Evolutionary conservation across 2,329 filamentous ascomycete species (phyloP), one percentile per base, ranked within the genome.

Genomic region (Diaporthe vaccinii): DNA sequence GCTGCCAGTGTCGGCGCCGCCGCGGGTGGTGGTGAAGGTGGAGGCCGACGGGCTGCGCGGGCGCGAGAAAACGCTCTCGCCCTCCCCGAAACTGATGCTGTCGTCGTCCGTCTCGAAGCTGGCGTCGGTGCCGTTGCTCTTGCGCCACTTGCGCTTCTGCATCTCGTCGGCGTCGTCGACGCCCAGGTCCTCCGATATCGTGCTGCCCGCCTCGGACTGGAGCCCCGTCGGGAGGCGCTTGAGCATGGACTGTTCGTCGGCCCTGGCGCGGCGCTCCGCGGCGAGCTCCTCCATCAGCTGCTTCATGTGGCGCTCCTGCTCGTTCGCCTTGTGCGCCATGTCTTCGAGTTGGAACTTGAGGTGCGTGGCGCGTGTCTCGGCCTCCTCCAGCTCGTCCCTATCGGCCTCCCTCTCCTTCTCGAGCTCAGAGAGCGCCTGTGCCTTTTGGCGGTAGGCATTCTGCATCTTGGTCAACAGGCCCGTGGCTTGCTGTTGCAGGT

Each of bases 341-440:
- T 87, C 88, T 77, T 92, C 89, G 0, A 93, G 85, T 80, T 93
- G 91, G 78, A 87, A 85, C 80, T 89, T 90, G 55, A 93, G 85
- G 78, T 90, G 87, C 28, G 85, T 83, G 9, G 87, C 85, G 4
- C 89, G 86, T 7, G 86, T 88, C 72, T 89, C 85, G 25, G 88
- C 85, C 79, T 92, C 90, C 67, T 89, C 89, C 22, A 88, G 82
- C 80, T 92, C 90, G 39, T 92, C 91, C 20, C 79, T 79, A 78
- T 89, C 84, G 0, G 86, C 88, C 59, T 88, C 87, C n/a, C 86
- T 86, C 79, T 92, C 90, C 12, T 86, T 86, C 41, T 85, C 84
- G 14, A 90, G 78, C 57, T 92, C 90, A 15, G 84, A 84, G 1
- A 90, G 81, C n/a, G 87, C 84, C 0, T 84, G 77, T 7, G 88